Conservation (phyloP, 495 filamentous ascomycete genomes). For the Hypoxylon rickii region DNA sequence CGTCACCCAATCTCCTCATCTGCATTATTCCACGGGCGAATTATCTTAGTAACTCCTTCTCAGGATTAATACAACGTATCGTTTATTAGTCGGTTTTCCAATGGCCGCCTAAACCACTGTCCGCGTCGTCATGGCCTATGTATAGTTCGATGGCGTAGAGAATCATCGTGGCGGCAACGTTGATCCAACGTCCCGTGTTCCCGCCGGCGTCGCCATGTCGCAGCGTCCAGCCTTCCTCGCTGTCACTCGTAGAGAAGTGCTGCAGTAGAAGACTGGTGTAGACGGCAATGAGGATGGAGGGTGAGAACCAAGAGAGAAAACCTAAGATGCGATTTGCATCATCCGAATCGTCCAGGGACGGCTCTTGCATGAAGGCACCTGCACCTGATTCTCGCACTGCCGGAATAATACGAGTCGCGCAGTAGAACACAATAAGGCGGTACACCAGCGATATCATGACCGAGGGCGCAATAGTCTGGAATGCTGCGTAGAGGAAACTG, state of each 20-base stretch:
- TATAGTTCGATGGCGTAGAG: constrained; percentile 89
- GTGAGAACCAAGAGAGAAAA: constrained; percentile 88
- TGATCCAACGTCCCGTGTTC: constrained; percentile 91
- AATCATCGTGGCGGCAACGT: constrained; percentile 82
- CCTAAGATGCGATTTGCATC: constrained; percentile 77
- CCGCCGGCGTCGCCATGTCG: constrained; percentile 79
- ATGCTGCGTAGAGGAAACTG: constrained; percentile 83
- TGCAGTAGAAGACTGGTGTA: constrained; percentile 97
- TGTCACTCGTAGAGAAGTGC: constrained; percentile 76
- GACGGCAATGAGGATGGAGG: constrained; percentile 87
- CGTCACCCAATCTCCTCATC: constrained; percentile 10
- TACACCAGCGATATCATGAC: constrained; percentile 94
- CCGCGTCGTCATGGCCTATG: constrained; percentile 76
- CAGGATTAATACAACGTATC: background rate
- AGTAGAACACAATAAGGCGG: constrained; percentile 90
- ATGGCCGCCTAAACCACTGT: constrained; percentile 70
- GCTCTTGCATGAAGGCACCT: constrained; percentile 78
- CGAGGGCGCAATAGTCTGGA: constrained; percentile 90
- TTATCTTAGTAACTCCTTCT: constrained; percentile 25
- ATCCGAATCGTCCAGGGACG: constrained; percentile 81
- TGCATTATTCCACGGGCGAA: constrained; percentile 16
- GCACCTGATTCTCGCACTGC: constrained; percentile 86
- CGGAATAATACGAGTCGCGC: constrained; percentile 93
- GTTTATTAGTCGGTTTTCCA: constrained; percentile 93
- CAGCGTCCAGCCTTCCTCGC: constrained; percentile 80